phyloP scores from a whole-genome alignment of 805 yeast species.

The Hyphopichia homilentoma region DNA sequence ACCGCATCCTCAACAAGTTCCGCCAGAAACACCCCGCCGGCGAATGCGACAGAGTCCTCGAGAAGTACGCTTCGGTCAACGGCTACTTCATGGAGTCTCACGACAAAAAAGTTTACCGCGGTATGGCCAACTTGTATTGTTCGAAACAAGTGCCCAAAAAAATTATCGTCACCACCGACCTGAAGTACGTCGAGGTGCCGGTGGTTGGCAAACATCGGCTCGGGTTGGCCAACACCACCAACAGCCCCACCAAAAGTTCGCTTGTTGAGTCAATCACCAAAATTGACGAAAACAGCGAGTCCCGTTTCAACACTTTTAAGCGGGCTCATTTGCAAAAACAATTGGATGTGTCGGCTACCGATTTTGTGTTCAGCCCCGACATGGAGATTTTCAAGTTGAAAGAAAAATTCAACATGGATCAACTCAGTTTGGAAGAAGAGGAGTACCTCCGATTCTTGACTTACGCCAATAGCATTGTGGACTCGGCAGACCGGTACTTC shows the following conservation, averaged over 20 bases:
- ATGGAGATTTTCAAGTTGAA: conserved; percentile 21
- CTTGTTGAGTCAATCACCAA: not conserved
- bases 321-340: conserved; percentile 8
- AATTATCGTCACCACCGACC: conserved; percentile 22
- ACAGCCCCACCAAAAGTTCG: too few species aligned
- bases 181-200: conserved; percentile 23
- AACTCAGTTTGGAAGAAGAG: conserved; percentile 13
- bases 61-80: conserved; percentile 22
- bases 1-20: conserved; percentile 13
- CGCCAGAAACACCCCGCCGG: conserved; percentile 14
- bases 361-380: conserved; percentile 29
- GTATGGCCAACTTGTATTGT: conserved; percentile 33
- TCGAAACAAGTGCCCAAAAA: conserved; percentile 23
- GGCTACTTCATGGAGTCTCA: conserved; percentile 33
- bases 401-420: conserved; percentile 10
- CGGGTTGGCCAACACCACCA: not conserved
- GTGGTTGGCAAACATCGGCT: conserved; percentile 21
- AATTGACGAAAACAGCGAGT: not conserved
- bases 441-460: conserved; percentile 27
- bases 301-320: conserved; percentile 5
- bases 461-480: conserved; percentile 17
- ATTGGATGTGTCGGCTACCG: conserved; percentile 16
- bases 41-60: conserved; percentile 17
- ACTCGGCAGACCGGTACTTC: conserved; percentile 27
- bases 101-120: conserved; percentile 27